These are phyloP conservation scores for Caryopteris hybrid DNA, from an alignment of 305 asterid species.

Conservation along the genomic window DNA sequence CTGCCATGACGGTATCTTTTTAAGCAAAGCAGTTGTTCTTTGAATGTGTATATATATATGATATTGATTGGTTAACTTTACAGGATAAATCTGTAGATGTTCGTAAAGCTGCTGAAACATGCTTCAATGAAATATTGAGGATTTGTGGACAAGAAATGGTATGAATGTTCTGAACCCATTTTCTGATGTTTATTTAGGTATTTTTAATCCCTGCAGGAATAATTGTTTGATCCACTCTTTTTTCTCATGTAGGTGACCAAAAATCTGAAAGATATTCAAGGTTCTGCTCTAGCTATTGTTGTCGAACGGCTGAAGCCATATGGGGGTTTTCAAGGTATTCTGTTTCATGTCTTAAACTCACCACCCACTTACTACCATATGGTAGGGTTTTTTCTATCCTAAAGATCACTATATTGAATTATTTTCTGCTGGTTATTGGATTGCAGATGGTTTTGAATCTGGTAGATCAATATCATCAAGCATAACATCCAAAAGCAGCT, in stretches of 20 bases:
- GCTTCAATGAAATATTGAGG: conserved; percentile 80
- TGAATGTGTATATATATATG: neutral
- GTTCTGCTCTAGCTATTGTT: conserved; percentile 91
- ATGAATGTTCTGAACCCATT: conserved; percentile 17
- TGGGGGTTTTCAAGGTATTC: conserved; percentile 67
- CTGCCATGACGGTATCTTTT: conserved; percentile 87
- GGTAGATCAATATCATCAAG: conserved; percentile 54
- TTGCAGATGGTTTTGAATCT: conserved; percentile 60
- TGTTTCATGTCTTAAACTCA: conserved; percentile 1
- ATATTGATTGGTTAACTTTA: conserved; percentile 15
- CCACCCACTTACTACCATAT: neutral
- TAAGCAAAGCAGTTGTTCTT: neutral
- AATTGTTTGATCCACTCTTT: neutral
- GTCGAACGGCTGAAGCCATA: conserved; percentile 74
- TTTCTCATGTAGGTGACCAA: conserved; percentile 57
- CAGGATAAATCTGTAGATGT: conserved; percentile 99
- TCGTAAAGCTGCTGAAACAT: conserved; percentile 95
- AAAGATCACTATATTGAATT: conserved; percentile 10
- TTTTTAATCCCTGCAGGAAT: neutral
- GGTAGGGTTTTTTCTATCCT: neutral
- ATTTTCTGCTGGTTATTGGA: conserved; percentile 18
- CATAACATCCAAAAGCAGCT: conserved; percentile 54
- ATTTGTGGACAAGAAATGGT: conserved; percentile 98
- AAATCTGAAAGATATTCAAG: conserved; percentile 90
- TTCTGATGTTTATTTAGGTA: neutral